Conservation (phyloP, 306 rosid genomes). For the Oemleria cerasiformis region DNA sequence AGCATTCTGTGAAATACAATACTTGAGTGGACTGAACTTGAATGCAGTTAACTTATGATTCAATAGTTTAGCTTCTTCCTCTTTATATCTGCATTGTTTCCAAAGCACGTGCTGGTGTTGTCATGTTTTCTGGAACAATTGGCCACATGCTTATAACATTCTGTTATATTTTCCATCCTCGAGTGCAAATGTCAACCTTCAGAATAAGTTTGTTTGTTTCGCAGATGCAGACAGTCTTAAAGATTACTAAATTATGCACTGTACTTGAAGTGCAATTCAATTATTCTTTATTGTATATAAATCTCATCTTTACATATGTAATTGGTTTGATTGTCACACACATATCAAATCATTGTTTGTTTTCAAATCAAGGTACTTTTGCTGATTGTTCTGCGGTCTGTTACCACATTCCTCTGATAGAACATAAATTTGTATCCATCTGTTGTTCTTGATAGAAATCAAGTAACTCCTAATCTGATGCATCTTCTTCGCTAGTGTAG, state of each 20-base stretch:
- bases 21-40: neutral
- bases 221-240: neutral
- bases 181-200: conserved; percentile 18
- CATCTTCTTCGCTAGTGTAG: conserved; percentile 37
- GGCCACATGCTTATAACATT: neutral
- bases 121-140: conserved; percentile 5
- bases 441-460: conserved; percentile 40
- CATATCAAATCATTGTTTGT: conserved; percentile 34
- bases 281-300: conserved; percentile 26
- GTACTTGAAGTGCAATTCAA: conserved; percentile 26
- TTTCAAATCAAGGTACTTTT: conserved; percentile 30
- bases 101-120: conserved; percentile 2
- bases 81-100: neutral
- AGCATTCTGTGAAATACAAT: neutral
- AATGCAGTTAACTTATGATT: conserved; percentile 7
- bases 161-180: neutral
- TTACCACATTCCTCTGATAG: conserved; percentile 29
- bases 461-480: conserved; percentile 35
- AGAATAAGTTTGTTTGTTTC: conserved; percentile 5
- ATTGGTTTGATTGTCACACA: conserved; percentile 33
- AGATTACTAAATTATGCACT: conserved; percentile 4
- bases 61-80: neutral
- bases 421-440: conserved; percentile 35
- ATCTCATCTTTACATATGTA: conserved; percentile 39
- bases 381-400: conserved; percentile 25